These are phyloP conservation scores for Pyrenochaeta sp. DNA, from an alignment of 2,329 filamentous ascomycete species.

Conservation along the genomic window DNA sequence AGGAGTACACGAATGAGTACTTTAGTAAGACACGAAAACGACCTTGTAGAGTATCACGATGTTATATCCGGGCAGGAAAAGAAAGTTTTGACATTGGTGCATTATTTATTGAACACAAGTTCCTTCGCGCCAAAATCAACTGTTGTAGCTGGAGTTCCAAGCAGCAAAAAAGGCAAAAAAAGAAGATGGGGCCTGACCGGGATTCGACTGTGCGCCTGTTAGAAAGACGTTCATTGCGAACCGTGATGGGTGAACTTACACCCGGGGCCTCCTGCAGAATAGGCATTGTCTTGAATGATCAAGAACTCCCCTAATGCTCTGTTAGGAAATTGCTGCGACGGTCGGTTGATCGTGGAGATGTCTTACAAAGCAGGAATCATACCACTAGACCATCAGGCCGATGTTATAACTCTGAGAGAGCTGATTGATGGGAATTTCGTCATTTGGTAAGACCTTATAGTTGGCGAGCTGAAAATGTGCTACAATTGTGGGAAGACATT, in stretches of 20 bases:
- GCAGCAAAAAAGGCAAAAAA: background rate
- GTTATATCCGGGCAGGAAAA: too few relatives aligned
- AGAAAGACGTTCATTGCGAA: conserved; percentile 15
- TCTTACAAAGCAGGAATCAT: conserved; percentile 38
- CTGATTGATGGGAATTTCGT: background rate
- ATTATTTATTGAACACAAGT: too few relatives aligned
- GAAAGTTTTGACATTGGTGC: too few relatives aligned
- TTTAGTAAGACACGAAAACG: too few relatives aligned
- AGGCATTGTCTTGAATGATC: conserved; percentile 5
- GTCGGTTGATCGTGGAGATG: background rate
- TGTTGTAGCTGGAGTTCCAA: too few relatives aligned
- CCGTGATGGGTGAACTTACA: conserved; percentile 30
- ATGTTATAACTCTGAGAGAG: background rate
- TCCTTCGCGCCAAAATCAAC: too few relatives aligned
- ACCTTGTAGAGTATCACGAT: too few relatives aligned
- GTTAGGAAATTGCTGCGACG: too few relatives aligned
- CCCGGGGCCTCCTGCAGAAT: conserved; percentile 42
- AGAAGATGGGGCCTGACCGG: conserved; percentile 35
- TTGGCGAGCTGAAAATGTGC: background rate
- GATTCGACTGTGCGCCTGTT: conserved; percentile 34
- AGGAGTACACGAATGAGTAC: too few relatives aligned
- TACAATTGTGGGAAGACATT: too few relatives aligned
- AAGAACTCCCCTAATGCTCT: conserved; percentile 1
- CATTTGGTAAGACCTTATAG: background rate
- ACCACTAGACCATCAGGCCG: conserved; percentile 30